Percentiles rank a stretch among this genome's conserved stretches.
Evolutionary conservation across 2,329 filamentous ascomycete species (phyloP).

Genomic region (Atkinsonella hypoxylon): DNA sequence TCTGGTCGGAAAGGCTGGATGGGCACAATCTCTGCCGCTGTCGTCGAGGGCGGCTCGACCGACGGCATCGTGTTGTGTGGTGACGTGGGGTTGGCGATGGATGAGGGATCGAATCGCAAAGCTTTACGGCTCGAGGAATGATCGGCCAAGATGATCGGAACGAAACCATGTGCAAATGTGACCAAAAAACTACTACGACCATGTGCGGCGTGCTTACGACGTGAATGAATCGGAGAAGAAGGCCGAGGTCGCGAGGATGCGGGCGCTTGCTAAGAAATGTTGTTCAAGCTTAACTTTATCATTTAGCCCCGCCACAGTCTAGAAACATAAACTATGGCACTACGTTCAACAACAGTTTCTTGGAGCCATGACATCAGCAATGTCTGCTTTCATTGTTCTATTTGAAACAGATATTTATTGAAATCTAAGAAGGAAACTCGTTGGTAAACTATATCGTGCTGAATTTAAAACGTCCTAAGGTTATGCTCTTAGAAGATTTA

Average conservation of each 20-base stretch:
- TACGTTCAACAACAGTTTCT: too few relatives aligned
- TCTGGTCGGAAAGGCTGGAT: conserved; percentile 41
- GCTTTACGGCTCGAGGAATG: not conserved
- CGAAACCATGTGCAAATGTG: not conserved
- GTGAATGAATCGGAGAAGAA: not conserved
- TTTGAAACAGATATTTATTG: not conserved
- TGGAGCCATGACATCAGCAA: not conserved
- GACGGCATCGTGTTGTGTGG: conserved; percentile 2
- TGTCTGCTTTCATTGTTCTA: not conserved
- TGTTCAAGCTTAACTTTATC: not conserved
- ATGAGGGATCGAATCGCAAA: not conserved
- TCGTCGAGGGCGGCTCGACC: not conserved
- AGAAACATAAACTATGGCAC: not conserved
- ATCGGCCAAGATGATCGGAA: not conserved
- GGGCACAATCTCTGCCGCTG: conserved; percentile 14
- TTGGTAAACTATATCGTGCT: too few relatives aligned
- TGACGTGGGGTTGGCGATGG: not conserved
- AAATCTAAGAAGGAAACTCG: too few relatives aligned
- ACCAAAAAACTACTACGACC: not conserved
- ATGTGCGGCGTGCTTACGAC: not conserved
- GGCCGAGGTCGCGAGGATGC: not conserved
- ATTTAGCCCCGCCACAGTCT: not conserved
- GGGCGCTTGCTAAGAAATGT: not conserved
- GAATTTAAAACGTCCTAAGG: too few relatives aligned
- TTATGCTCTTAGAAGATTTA: too few relatives aligned